phyloP scores from a whole-genome alignment of 2,329 filamentous ascomycete species.

The Rachicladosporium sp. region DNA sequence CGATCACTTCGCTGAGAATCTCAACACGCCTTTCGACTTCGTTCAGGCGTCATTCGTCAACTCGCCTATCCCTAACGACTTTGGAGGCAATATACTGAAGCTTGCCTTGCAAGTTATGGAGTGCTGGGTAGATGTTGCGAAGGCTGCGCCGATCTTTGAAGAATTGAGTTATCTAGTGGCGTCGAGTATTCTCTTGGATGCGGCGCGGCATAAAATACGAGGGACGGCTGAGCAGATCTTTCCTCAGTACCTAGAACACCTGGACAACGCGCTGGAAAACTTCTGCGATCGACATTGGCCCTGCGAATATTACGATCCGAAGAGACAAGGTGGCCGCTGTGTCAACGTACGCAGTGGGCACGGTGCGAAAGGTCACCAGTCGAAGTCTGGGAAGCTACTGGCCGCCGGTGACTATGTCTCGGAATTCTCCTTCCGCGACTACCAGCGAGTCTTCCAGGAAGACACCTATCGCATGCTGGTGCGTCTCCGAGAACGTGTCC shows the following conservation, averaged over 20 bases:
- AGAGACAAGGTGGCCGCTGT: conserved; percentile 15
- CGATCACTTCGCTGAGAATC: conserved; percentile 31
- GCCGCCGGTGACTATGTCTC: conserved; percentile 25
- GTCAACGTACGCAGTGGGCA: conserved; percentile 26
- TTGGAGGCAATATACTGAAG: conserved; percentile 35
- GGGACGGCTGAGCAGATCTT: conserved; percentile 15
- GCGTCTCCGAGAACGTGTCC: not conserved
- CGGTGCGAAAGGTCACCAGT: conserved; percentile 24
- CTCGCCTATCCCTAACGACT: conserved; percentile 32
- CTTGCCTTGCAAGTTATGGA: conserved; percentile 26
- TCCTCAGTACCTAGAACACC: conserved; percentile 23
- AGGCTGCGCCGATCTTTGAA: conserved; percentile 24
- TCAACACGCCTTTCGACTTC: conserved; percentile 37
- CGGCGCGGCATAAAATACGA: conserved; percentile 14
- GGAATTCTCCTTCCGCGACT: conserved; percentile 16
- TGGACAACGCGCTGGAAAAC: conserved; percentile 25
- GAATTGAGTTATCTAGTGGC: conserved; percentile 31
- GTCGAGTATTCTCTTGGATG: conserved; percentile 36
- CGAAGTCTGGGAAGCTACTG: conserved; percentile 26
- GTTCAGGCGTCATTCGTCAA: conserved; percentile 29
- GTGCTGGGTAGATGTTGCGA: conserved; percentile 7
- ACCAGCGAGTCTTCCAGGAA: conserved; percentile 14
- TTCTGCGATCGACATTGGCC: conserved; percentile 32
- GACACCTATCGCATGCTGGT: conserved; percentile 12
- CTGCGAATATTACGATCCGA: conserved; percentile 22